phyloP scores from a whole-genome alignment of 805 yeast genomes.

The Candida golubevii region DNA sequence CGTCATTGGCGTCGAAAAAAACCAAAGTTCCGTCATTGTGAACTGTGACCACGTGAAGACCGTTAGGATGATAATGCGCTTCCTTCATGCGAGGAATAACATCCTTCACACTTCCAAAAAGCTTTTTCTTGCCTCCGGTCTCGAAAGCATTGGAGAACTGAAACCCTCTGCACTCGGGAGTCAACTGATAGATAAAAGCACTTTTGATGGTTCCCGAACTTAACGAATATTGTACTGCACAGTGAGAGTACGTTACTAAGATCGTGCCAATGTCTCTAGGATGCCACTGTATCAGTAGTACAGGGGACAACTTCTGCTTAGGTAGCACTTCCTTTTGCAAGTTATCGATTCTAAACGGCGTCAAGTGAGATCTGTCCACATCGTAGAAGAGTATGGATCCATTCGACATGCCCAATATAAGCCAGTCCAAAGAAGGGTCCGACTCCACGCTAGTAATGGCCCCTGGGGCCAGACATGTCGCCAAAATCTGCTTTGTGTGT shows the following conservation, averaged over 20 bases:
- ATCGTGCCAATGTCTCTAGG: conserved; percentile 86
- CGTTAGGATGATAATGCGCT: conserved; percentile 89
- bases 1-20: conserved; percentile 89
- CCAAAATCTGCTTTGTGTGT: conserved; percentile 55
- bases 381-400: conserved; percentile 74
- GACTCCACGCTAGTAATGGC: conserved; percentile 63
- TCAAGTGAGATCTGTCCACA: conserved; percentile 67
- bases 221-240: conserved; percentile 67
- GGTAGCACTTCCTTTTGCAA: conserved; percentile 61
- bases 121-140: conserved; percentile 38
- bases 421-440: conserved; percentile 89
- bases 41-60: conserved; percentile 72
- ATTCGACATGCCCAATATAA: conserved; percentile 71
- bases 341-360: conserved; percentile 66
- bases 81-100: conserved; percentile 33
- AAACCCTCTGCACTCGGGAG: conserved; percentile 65
- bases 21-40: conserved; percentile 82
- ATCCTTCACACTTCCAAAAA: conserved; percentile 35
- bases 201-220: conserved; percentile 54
- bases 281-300: conserved; percentile 66
- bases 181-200: conserved; percentile 56
- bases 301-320: conserved; percentile 57
- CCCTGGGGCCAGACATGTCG: conserved; percentile 59
- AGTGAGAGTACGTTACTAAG: conserved; percentile 65
- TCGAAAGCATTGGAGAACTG: conserved; percentile 25